Evolutionary conservation across 2,329 filamentous ascomycete genomes (phyloP), one percentile per base, ranked within the genome.

Genomic region (Penicillium sp.): DNA sequence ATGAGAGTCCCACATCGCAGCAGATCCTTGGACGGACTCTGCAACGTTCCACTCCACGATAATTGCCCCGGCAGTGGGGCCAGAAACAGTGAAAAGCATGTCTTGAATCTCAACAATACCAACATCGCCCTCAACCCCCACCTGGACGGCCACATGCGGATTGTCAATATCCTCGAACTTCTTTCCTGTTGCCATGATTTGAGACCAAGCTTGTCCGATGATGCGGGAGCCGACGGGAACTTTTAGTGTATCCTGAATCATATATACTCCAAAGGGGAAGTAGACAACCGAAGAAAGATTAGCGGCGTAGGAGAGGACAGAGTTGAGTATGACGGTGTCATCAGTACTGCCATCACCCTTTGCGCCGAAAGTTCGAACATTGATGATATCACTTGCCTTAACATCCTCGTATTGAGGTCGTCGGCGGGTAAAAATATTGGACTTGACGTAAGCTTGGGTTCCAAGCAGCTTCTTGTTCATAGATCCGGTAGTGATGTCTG

Each of bases 221-320:
- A 89, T 84, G 61, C 79, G 82, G 12, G 81, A 78, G 13, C 78
- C 78, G 1, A 70, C 64, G 57, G 89, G 89, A 9, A 93, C 82
- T 64, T 84, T 83, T 72, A 93, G 78, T 1, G 89, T 93, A 65
- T 85, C 81, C 43, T 83, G 86, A 65, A 93, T 78, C 54, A 89
- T 73, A 72, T 93, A 91, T 49, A 87, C 83, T 54, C 90, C 90
- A 68, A 89, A 86, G 68, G 91, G 88, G 64, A 93, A 88, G 77
- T 87, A 93, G 57, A 90, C 82, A 61, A 93, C 75, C 65, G 65
- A 55, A 4, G 62, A 66, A 31, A 65, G 47, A 19, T 63, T 64
- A 1, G 61, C 65, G 1, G 65, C 62, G 4, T 27, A 9, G 6
- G 38, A 27, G 4, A 70, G 44, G 19, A 68, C 62, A 31, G 50